Evolutionary conservation across 306 rosid species (phyloP).

Genomic region (Begonia loranthoides): DNA sequence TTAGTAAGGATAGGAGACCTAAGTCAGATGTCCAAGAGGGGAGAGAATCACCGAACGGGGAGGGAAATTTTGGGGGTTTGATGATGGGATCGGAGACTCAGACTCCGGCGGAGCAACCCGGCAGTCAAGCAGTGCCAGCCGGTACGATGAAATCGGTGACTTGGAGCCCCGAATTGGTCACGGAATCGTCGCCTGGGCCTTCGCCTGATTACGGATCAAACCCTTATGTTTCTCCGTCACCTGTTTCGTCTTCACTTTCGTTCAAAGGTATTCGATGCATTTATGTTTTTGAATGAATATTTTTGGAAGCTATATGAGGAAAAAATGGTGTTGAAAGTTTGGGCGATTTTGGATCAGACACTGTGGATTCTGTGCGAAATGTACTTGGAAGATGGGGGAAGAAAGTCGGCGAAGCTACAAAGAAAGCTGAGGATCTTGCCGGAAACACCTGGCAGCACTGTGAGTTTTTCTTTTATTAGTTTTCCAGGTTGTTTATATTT

Average conservation of each 20-base stretch:
- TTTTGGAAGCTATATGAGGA: background rate
- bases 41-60: conserved; percentile 15
- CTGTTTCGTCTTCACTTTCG: conserved; percentile 22
- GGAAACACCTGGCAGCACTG: conserved; percentile 96
- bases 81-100: conserved; percentile 26
- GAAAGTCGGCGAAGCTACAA: conserved; percentile 62
- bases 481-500: background rate
- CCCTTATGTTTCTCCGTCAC: conserved; percentile 14
- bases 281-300: background rate
- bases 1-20: conserved; percentile 1
- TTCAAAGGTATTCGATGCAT: conserved; percentile 32
- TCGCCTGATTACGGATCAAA: conserved; percentile 15
- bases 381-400: conserved; percentile 74
- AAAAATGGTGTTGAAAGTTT: conserved; percentile 1
- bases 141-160: conserved; percentile 55
- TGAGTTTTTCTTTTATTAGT: conserved; percentile 17
- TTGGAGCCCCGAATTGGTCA: conserved; percentile 75
- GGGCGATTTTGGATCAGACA: conserved; percentile 33
- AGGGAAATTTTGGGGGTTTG: conserved; percentile 15
- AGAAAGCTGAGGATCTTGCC: conserved; percentile 79
- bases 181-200: conserved; percentile 30
- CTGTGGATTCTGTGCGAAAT: conserved; percentile 42
- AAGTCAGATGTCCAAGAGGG: conserved; percentile 12
- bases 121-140: conserved; percentile 10
- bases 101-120: conserved; percentile 13